A percentile compares a stretch with the other conserved stretches of the same genome.
phyloP scores from a whole-genome alignment of 2,329 filamentous ascomycete genomes.

The Paracoccidioides brasiliensis region DNA sequence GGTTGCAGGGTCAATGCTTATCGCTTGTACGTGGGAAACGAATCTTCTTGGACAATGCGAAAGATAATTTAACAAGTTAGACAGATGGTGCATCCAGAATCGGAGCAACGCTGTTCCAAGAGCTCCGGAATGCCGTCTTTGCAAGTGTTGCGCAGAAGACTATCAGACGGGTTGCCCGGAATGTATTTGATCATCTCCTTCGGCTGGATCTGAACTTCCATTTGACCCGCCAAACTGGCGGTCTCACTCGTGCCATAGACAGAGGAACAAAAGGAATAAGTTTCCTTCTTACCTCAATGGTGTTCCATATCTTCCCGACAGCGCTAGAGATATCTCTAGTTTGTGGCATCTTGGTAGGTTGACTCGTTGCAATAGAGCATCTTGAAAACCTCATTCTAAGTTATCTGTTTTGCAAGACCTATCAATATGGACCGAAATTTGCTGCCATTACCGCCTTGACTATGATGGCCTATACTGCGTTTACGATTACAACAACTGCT shows the following conservation, averaged over 20 bases:
- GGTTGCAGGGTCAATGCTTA: slow-evolving; percentile 80
- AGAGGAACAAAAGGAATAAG: slow-evolving; percentile 97
- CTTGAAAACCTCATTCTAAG: neutral
- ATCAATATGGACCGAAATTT: slow-evolving; percentile 86
- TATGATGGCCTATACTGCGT: slow-evolving; percentile 90
- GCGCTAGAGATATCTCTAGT: slow-evolving; percentile 90
- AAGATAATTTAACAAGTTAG: neutral
- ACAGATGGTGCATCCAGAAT: slow-evolving; percentile 73
- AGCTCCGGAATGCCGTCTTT: slow-evolving; percentile 90
- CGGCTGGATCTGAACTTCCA: slow-evolving; percentile 88
- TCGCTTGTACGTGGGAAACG: slow-evolving; percentile 51
- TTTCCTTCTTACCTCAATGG: slow-evolving; percentile 93
- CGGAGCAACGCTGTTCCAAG: slow-evolving; percentile 79
- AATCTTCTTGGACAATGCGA: neutral
- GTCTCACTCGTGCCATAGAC: slow-evolving; percentile 85
- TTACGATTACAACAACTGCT: slow-evolving; percentile 89
- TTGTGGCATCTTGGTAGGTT: slow-evolving; percentile 66
- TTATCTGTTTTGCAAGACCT: slow-evolving; percentile 46
- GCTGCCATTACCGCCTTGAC: slow-evolving; percentile 80
- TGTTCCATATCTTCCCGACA: slow-evolving; percentile 91
- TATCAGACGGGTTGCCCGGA: slow-evolving; percentile 77
- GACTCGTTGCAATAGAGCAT: neutral
- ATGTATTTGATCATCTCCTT: slow-evolving; percentile 84
- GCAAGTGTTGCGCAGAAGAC: slow-evolving; percentile 95
- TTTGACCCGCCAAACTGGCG: slow-evolving; percentile 84